Evolutionary conservation across 306 rosid species (phyloP).

Genomic region (Prinsepia uniflora): DNA sequence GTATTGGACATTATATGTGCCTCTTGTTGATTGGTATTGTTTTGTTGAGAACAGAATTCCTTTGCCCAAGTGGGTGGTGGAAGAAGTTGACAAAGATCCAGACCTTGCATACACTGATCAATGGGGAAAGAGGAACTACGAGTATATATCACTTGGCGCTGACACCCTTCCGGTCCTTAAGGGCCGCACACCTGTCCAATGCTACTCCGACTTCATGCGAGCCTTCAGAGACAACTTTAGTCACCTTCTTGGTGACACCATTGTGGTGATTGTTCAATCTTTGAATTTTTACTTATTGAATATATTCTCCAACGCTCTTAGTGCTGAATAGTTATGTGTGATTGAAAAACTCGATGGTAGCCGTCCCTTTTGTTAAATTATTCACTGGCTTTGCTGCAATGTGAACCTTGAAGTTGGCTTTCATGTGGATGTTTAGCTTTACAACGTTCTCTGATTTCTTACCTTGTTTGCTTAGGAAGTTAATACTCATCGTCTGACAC

Average conservation of each 20-base stretch:
- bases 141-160: slow-evolving; percentile 79
- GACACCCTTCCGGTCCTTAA: slow-evolving; percentile 85
- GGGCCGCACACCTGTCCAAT: slow-evolving; percentile 88
- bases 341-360: neutral
- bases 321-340: neutral
- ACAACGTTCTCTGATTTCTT: too few species aligned
- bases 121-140: slow-evolving; percentile 90
- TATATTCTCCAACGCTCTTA: neutral
- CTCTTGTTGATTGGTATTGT: neutral
- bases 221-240: slow-evolving; percentile 79
- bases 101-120: slow-evolving; percentile 94
- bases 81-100: slow-evolving; percentile 66
- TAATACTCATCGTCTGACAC: neutral
- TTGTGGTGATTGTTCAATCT: slow-evolving; percentile 52
- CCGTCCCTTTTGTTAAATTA: neutral
- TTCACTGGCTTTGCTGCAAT: neutral
- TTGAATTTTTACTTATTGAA: neutral
- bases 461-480: too few species aligned
- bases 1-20: too few species aligned
- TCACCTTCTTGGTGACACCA: slow-evolving; percentile 81
- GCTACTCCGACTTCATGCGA: slow-evolving; percentile 89
- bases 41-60: slow-evolving; percentile 65
- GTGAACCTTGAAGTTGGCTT: neutral
- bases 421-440: neutral
- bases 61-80: slow-evolving; percentile 83